Percentiles rank a stretch among this genome's conserved stretches.
Conservation (phyloP, 2,329 filamentous ascomycete genomes). For the Fusarium chlamydosporum region DNA sequence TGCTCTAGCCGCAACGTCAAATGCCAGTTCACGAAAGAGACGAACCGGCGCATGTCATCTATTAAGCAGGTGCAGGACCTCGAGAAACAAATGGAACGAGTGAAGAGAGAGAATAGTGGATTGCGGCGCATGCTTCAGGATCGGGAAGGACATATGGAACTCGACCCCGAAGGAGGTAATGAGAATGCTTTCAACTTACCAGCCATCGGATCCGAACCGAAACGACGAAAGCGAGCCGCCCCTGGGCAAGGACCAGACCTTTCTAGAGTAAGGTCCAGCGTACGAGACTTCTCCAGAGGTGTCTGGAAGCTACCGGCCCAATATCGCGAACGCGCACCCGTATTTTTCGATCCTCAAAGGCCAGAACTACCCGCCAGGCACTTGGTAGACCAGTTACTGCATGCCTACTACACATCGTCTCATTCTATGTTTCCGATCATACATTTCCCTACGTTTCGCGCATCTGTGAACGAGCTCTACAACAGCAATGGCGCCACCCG, state of each 20-base stretch:
- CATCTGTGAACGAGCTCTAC: slow-evolving; percentile 83
- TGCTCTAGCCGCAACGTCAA: slow-evolving; percentile 97
- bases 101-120: slow-evolving; percentile 83
- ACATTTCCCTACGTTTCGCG: slow-evolving; percentile 87
- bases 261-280: slow-evolving; percentile 77
- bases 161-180: slow-evolving; percentile 63
- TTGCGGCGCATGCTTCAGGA: slow-evolving; percentile 75
- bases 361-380: slow-evolving; percentile 79
- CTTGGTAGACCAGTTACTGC: slow-evolving; percentile 78
- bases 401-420: slow-evolving; percentile 80
- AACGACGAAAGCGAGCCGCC: slow-evolving; percentile 72
- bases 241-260: slow-evolving; percentile 78
- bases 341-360: slow-evolving; percentile 66
- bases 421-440: slow-evolving; percentile 88
- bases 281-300: slow-evolving; percentile 80
- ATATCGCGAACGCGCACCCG: slow-evolving; percentile 68
- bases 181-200: slow-evolving; percentile 71
- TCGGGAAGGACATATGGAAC: slow-evolving; percentile 64
- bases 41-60: slow-evolving; percentile 97
- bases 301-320: slow-evolving; percentile 83
- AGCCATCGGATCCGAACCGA: slow-evolving; percentile 75
- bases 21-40: slow-evolving; percentile 99
- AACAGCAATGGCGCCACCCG: slow-evolving; percentile 68
- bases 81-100: slow-evolving; percentile 87
- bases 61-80: slow-evolving; percentile 99